Evolutionary conservation across 176 grass and related monocot species (phyloP).

Genomic region (Tillandsia leiboldiana): DNA sequence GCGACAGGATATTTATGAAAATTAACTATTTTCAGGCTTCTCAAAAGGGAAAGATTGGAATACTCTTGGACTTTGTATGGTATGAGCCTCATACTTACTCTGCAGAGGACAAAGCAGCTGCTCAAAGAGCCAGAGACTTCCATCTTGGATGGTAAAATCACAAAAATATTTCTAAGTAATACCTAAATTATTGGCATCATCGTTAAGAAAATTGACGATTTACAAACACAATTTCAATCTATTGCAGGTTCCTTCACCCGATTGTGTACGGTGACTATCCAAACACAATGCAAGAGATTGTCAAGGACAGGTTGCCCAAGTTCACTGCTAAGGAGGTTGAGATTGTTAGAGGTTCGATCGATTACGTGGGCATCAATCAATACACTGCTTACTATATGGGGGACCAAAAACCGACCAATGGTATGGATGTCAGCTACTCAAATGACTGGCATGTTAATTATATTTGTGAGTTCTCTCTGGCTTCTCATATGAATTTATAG

Average conservation of each 20-base stretch:
- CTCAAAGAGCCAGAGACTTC: constrained; percentile 86
- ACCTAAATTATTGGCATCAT: constrained; percentile 3
- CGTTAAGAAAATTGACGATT: no score
- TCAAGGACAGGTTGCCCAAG: constrained; percentile 50
- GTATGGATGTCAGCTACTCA: constrained; percentile 22
- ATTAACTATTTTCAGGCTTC: constrained; percentile 10
- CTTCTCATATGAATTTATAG: not conserved
- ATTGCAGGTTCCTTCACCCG: constrained; percentile 51
- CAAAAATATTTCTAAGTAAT: not conserved
- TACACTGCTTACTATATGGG: constrained; percentile 54
- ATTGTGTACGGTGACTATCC: constrained; percentile 55
- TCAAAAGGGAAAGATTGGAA: constrained; percentile 45
- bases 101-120: constrained; percentile 53
- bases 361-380: constrained; percentile 48
- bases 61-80: constrained; percentile 61
- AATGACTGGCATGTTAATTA: constrained; percentile 44
- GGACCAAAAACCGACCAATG: constrained; percentile 17
- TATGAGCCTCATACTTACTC: constrained; percentile 63
- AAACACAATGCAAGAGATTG: constrained; percentile 38
- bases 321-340: constrained; percentile 35
- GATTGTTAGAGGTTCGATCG: constrained; percentile 45
- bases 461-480: constrained; percentile 26
- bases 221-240: not conserved
- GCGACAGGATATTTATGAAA: not conserved
- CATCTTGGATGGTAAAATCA: constrained; percentile 71